Base-by-base conservation (phyloP, 352 stramenopile species). In the Globisporangium recalcitrans region DNA sequence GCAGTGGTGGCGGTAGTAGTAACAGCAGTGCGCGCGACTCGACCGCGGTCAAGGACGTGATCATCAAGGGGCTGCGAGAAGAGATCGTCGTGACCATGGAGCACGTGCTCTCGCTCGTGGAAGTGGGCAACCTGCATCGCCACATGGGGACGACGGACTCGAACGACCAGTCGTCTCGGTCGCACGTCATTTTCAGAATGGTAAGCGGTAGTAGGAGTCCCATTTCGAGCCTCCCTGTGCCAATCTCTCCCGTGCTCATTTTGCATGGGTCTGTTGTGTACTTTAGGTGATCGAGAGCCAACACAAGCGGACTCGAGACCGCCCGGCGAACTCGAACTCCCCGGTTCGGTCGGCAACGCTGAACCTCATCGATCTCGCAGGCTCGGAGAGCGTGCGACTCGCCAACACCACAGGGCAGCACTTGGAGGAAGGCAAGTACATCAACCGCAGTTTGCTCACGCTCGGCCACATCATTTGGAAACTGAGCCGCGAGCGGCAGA, bases 381-480 rank as follows among this genome's bases (percentile, higher is more conserved):
- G 87, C n/a, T 95, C 76, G 3, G 87, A 96, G 65, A 93, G 78
- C 61, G 87, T 95, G 21, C 85, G 85, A 24, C 73, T 93, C 1
- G 79, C 87, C 0, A 91, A 96, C 53, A 92, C 83, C 4, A 82
- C 77, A 13, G 85, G 84, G 5, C 75, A 92, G 48, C 75, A 88
- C 8, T 64, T 91, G 56, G 75, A 91, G 32, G 91, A 98, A 71
- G 90, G 90, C 52, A 83, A 78, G 34, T 92, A 88, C 71, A 98
- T 98, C 65, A 98, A 98, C 73, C 83, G 84, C 38, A 91, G 77
- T 24, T 71, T 98, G 14, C 80, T 98, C 16, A 97, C 95, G 40
- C 76, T 98, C 8, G 90, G 90, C 29, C 90, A 98, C 65, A 95
- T 98, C 57, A 96, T 98, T 42, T 97, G 90, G 78, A 97, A 97